Conservation (phyloP, 2,329 filamentous ascomycete genomes). For the Cladosporium sp. region DNA sequence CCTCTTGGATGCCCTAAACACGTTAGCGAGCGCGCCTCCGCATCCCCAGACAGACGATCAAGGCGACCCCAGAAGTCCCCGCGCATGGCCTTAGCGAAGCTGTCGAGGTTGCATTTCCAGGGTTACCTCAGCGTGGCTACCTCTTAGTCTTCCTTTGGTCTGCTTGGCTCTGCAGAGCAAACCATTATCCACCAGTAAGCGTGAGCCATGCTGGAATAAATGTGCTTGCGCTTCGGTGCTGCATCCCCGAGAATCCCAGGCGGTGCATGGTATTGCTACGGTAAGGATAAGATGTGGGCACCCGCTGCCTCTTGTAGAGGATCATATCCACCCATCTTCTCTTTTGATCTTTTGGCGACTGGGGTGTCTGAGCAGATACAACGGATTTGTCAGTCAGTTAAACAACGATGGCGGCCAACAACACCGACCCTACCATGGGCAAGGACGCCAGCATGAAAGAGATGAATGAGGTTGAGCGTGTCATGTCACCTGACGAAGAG, state of each 20-base stretch:
- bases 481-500: slow-evolving; percentile 40
- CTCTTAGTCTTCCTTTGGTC: slow-evolving; percentile 10
- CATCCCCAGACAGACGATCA: not conserved
- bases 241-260: not conserved
- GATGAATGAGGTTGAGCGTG: slow-evolving; percentile 44
- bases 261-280: not conserved
- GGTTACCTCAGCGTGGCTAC: not conserved
- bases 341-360: not conserved
- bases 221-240: slow-evolving; percentile 6
- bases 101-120: slow-evolving; percentile 2
- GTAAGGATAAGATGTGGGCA: slow-evolving; percentile 8
- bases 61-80: slow-evolving; percentile 5
- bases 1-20: not conserved
- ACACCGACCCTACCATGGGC: not conserved
- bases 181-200: slow-evolving; percentile 6
- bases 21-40: not conserved
- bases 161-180: slow-evolving; percentile 10
- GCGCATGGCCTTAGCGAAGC: not conserved
- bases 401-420: slow-evolving; percentile 1
- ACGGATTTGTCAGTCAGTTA: not conserved
- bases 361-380: not conserved
- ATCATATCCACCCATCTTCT: not conserved
- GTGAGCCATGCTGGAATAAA: not conserved
- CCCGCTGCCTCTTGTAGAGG: not conserved
- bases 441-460: slow-evolving; percentile 14